Conservation (phyloP, 768 basidiomycete genomes). For the Podaxis pistillaris region DNA sequence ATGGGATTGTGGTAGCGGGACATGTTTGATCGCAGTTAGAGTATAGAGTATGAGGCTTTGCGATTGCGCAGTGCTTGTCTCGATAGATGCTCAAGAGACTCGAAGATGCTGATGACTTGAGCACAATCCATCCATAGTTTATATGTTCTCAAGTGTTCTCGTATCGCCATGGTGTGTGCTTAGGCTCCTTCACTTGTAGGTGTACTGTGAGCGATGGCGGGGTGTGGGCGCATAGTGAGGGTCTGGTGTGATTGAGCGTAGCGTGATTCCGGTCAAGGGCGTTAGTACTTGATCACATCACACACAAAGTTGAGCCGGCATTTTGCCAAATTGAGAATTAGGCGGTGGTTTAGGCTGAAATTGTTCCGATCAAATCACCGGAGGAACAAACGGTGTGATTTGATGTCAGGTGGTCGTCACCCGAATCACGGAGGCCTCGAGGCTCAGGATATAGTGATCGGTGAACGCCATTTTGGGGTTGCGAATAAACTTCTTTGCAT, state of each 20-base stretch:
- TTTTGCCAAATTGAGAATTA: background rate
- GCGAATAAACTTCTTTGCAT: background rate
- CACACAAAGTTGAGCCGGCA: background rate
- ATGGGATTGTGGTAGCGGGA: constrained; percentile 13
- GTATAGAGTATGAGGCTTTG: constrained; percentile 9
- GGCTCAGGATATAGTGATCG: background rate
- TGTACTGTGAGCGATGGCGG: background rate
- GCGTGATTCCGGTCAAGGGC: background rate
- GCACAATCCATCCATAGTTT: background rate
- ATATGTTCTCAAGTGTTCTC: background rate
- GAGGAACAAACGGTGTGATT: background rate
- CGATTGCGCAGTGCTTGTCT: background rate
- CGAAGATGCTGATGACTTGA: background rate
- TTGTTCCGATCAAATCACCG: background rate
- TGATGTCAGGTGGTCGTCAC: background rate
- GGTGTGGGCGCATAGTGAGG: background rate
- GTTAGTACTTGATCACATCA: background rate
- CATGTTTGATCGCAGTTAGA: constrained; percentile 9
- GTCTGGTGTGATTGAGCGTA: constrained; percentile 13
- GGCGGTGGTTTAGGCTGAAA: background rate
- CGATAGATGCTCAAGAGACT: background rate
- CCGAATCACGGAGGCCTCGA: background rate
- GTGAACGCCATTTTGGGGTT: background rate
- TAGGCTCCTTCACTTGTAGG: background rate
- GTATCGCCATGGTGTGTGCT: background rate